phyloP scores from a whole-genome alignment of 2,329 filamentous ascomycete genomes.

The Verticillium tricorpus region DNA sequence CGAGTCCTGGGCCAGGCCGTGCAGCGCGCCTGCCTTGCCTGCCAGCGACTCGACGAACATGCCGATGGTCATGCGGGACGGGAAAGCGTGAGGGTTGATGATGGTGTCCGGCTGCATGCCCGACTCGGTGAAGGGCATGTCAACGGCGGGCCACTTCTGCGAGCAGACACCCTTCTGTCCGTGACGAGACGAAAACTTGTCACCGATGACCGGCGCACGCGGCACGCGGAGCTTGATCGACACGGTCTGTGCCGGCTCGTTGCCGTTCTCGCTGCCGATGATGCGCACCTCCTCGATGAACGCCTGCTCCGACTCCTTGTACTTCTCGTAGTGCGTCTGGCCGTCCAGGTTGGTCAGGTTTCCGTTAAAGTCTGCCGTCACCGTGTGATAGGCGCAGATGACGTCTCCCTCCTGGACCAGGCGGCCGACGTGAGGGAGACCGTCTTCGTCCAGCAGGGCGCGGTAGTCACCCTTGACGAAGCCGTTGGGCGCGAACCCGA shows the following conservation, averaged over 20 bases:
- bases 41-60: conserved; percentile 98
- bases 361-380: conserved; percentile 73
- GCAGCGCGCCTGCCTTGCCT: conserved; percentile 88
- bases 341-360: conserved; percentile 82
- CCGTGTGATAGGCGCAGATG: conserved; percentile 85
- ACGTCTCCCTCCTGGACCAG: conserved; percentile 76
- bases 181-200: conserved; percentile 98
- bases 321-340: conserved; percentile 82
- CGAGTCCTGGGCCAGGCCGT: conserved; percentile 92
- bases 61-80: conserved; percentile 98
- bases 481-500: conserved; percentile 81
- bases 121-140: conserved; percentile 96
- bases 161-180: conserved; percentile 97
- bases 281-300: conserved; percentile 92
- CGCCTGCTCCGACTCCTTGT: conserved; percentile 85
- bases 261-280: conserved; percentile 78
- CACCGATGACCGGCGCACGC: conserved; percentile 86
- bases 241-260: conserved; percentile 79
- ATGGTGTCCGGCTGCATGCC: conserved; percentile 97
- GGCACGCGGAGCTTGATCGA: conserved; percentile 92
- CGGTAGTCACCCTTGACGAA: conserved; percentile 67
- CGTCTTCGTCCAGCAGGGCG: conserved; percentile 77
- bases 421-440: conserved; percentile 75
- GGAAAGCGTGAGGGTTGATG: conserved; percentile 99
- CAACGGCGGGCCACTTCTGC: conserved; percentile 88